Conservation (phyloP, 2,329 filamentous ascomycete genomes). For the Coniochaeta hoffmannii region DNA sequence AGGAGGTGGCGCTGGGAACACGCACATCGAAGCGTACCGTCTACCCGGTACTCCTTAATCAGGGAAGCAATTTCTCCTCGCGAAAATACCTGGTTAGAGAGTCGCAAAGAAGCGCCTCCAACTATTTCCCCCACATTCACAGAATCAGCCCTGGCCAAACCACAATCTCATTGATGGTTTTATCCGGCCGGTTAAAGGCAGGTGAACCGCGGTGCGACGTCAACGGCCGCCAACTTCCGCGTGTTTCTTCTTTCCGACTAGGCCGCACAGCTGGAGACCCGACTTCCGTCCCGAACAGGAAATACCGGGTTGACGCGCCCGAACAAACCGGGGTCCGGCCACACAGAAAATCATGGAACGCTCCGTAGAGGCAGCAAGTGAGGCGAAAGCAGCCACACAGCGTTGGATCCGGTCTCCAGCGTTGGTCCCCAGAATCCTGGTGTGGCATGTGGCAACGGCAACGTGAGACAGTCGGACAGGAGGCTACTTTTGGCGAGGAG, state of each 20-base stretch:
- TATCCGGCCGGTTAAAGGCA: conserved; percentile 1
- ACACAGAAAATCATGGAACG: neutral
- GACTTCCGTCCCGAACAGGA: neutral
- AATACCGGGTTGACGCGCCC: neutral
- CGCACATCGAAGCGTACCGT: neutral
- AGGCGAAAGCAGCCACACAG: neutral
- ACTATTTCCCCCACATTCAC: neutral
- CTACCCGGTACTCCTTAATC: conserved; percentile 2
- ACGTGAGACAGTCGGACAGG: neutral
- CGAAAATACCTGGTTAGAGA: neutral
- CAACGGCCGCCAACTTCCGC: conserved; percentile 2
- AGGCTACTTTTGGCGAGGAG: neutral
- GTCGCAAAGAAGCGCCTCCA: neutral
- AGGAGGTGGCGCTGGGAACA: neutral
- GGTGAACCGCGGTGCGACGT: neutral
- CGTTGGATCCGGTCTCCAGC: neutral
- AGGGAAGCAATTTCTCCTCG: neutral
- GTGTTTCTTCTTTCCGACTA: conserved; percentile 1
- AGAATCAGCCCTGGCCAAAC: neutral
- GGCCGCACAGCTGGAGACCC: neutral
- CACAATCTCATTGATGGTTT: neutral
- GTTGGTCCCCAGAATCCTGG: neutral
- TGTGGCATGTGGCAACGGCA: neutral
- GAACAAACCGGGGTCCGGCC: neutral
- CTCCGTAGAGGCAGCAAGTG: neutral